Conservation (phyloP, 371 early-diverging fungal genomes). For the Apophysomyces elegans region DNA sequence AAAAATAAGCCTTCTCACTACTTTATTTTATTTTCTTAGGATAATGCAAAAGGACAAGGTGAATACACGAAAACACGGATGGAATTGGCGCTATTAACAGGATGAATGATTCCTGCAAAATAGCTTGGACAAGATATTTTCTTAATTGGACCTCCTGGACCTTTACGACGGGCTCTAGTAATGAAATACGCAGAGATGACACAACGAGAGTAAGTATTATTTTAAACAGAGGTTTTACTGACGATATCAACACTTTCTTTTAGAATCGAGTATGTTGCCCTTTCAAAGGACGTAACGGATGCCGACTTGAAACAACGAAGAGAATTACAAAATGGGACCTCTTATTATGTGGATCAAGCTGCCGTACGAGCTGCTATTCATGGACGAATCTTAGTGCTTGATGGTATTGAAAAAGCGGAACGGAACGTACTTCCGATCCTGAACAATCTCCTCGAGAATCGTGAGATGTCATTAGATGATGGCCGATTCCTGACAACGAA, state of each 20-base stretch:
- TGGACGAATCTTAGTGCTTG: conserved; percentile 80
- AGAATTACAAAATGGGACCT: conserved; percentile 75
- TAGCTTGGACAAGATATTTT: conserved; percentile 85
- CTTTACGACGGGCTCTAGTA: conserved; percentile 69
- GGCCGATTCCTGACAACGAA: conserved; percentile 79
- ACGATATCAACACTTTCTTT: neutral
- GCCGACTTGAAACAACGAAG: conserved; percentile 86
- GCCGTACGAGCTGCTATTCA: conserved; percentile 83
- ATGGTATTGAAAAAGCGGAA: conserved; percentile 87
- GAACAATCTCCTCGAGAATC: conserved; percentile 86
- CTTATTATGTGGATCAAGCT: conserved; percentile 78
- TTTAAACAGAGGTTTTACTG: neutral
- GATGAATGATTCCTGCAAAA: neutral
- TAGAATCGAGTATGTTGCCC: conserved; percentile 77
- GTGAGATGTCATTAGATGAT: conserved; percentile 89
- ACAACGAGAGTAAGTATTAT: conserved; percentile 47
- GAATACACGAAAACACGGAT: neutral
- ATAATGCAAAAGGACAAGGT: conserved; percentile 73
- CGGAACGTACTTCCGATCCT: conserved; percentile 87
- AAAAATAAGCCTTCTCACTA: neutral
- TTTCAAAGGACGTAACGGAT: conserved; percentile 82
- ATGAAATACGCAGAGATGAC: conserved; percentile 79
- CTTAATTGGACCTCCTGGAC: conserved; percentile 82
- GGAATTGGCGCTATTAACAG: no score
- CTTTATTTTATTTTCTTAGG: conserved; percentile 33